These are phyloP conservation scores for Boletus insuetus DNA, from an alignment of 768 basidiomycete genomes.

Conservation along the genomic window DNA sequence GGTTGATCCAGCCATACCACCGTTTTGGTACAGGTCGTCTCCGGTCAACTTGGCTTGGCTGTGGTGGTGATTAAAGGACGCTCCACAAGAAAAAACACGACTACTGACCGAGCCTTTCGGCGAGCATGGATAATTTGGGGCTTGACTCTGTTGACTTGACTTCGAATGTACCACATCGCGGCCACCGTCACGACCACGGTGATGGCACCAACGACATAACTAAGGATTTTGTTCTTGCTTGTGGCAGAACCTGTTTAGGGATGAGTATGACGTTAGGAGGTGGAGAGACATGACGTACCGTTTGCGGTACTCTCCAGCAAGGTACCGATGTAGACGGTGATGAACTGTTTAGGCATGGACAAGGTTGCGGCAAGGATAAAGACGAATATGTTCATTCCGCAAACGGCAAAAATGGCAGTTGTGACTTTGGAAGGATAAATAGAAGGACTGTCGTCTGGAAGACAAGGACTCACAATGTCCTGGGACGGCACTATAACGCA, in stretches of 20 bases:
- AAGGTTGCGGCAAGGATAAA: constrained; percentile 80
- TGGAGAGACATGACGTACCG: constrained; percentile 15
- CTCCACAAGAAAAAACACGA: neutral
- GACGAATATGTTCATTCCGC: constrained; percentile 78
- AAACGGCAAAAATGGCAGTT: constrained; percentile 84
- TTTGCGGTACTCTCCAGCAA: constrained; percentile 52
- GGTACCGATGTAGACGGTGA: constrained; percentile 89
- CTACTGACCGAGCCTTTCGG: constrained; percentile 63
- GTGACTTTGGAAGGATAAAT: constrained; percentile 52
- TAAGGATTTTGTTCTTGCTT: constrained; percentile 59
- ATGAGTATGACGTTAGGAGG: constrained; percentile 1
- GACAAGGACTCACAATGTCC: constrained; percentile 63
- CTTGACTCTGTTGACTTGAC: constrained; percentile 66
- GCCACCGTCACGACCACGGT: constrained; percentile 69
- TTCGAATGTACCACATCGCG: constrained; percentile 84
- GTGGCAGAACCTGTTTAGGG: constrained; percentile 18
- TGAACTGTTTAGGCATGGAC: constrained; percentile 87
- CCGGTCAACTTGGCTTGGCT: constrained; percentile 55
- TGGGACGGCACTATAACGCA: constrained; percentile 79
- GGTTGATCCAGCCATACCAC: constrained; percentile 28
- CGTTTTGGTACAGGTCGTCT: constrained; percentile 30
- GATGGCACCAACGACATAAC: constrained; percentile 61
- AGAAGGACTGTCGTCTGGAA: neutral
- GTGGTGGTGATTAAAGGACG: constrained; percentile 4
- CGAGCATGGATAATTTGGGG: constrained; percentile 64